These are phyloP conservation scores for Fraxinus sp. DNA, from an alignment of 305 asterid species.

Conservation along the genomic window DNA sequence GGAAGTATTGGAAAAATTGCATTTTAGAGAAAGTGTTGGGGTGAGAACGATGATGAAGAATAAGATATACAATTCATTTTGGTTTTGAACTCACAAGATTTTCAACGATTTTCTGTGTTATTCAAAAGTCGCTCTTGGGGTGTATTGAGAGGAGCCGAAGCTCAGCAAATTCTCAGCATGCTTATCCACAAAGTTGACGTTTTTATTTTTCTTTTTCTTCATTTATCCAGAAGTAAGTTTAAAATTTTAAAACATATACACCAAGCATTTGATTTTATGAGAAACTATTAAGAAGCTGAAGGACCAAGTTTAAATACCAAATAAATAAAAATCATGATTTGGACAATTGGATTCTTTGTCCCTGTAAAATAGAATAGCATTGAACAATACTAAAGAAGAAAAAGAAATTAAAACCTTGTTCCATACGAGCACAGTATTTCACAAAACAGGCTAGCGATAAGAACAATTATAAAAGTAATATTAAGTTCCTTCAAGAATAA, in stretches of 20 bases:
- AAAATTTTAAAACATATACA: background rate
- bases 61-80: slow-evolving; percentile 56
- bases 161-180: background rate
- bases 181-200: background rate
- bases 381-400: background rate
- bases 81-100: background rate
- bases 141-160: background rate
- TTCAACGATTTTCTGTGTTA: background rate
- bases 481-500: background rate
- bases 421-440: background rate
- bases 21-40: slow-evolving; percentile 40
- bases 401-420: background rate
- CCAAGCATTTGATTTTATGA: background rate
- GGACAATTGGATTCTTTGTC: background rate
- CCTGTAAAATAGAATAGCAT: background rate
- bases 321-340: no score
- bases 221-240: background rate
- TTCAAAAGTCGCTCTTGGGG: background rate
- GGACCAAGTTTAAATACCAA: background rate
- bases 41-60: slow-evolving; percentile 31
- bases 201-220: background rate
- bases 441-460: background rate
- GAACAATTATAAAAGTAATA: background rate
- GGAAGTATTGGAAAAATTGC: slow-evolving; percentile 47
- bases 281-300: background rate